These are phyloP conservation scores for Fusarium luffae DNA, from an alignment of 2,329 filamentous ascomycete genomes.

Conservation along the genomic window DNA sequence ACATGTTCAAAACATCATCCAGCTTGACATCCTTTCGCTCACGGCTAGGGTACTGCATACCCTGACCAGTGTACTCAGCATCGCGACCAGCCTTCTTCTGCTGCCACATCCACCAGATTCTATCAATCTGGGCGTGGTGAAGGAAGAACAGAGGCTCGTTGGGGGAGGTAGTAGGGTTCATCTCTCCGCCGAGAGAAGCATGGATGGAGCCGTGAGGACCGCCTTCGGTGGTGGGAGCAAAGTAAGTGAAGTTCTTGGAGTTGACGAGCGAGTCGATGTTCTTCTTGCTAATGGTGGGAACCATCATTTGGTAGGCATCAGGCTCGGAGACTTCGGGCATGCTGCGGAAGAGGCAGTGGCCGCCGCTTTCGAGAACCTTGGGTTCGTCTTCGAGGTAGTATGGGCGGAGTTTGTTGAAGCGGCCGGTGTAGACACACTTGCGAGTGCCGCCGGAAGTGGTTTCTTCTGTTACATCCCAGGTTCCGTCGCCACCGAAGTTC, in stretches of 20 bases:
- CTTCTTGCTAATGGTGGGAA: fast-evolving
- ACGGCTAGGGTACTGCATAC: neutral
- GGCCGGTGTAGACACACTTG: neutral
- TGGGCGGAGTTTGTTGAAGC: neutral
- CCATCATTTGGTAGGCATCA: neutral
- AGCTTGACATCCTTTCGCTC: neutral
- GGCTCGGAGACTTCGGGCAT: constrained; percentile 9
- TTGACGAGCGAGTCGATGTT: neutral
- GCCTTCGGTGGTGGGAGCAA: neutral
- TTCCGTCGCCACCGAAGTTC: constrained; percentile 1
- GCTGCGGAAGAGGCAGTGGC: constrained; percentile 1
- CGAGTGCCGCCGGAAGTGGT: neutral
- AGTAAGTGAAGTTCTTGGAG: neutral
- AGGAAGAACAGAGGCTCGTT: constrained; percentile 23
- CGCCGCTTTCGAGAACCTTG: neutral
- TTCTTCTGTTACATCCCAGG: neutral
- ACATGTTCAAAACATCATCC: neutral
- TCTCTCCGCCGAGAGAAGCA: constrained; percentile 7
- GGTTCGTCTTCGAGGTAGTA: neutral
- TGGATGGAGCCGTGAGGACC: constrained; percentile 11
- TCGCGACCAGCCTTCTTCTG: neutral
- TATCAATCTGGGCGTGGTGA: constrained; percentile 12
- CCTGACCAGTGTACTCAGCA: neutral
- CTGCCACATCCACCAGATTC: constrained; percentile 17
- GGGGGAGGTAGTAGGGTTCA: constrained; percentile 16